These are phyloP conservation scores for Claviceps africana DNA, from an alignment of 2,329 filamentous ascomycete genomes.

Conservation along the genomic window DNA sequence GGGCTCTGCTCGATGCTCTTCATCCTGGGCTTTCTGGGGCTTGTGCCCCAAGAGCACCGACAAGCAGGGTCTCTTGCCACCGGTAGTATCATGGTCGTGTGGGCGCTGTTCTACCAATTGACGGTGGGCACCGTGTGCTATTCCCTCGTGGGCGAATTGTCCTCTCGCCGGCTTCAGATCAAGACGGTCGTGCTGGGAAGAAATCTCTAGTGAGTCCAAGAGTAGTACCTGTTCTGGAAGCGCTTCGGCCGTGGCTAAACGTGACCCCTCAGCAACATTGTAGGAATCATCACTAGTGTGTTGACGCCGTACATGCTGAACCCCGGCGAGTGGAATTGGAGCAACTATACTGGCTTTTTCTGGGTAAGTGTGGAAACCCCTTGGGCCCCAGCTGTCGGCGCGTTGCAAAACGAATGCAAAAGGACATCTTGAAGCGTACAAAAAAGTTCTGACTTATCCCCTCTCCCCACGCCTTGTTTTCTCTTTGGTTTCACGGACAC, in stretches of 20 bases:
- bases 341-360: conserved; percentile 78
- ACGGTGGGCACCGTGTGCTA: conserved; percentile 84
- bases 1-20: conserved; percentile 64
- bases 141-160: conserved; percentile 74
- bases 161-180: conserved; percentile 69
- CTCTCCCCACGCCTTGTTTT: too few species aligned
- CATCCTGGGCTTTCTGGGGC: conserved; percentile 69
- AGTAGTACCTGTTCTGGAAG: neutral
- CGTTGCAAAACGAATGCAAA: neutral
- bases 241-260: neutral
- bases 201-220: conserved; percentile 48
- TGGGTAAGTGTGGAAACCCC: conserved; percentile 37
- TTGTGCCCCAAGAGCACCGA: conserved; percentile 49
- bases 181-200: conserved; percentile 83
- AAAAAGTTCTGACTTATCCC: neutral
- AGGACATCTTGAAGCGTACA: neutral
- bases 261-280: conserved; percentile 46
- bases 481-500: neutral
- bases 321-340: conserved; percentile 74
- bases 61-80: conserved; percentile 57
- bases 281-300: conserved; percentile 67
- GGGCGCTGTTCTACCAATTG: conserved; percentile 73
- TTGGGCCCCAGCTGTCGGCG: neutral
- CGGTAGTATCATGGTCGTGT: conserved; percentile 71
- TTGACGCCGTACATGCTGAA: conserved; percentile 91